These are phyloP conservation scores for Ambrosia artemisiifolia DNA, from an alignment of 129 eudicot genomes.

Conservation along the genomic window DNA sequence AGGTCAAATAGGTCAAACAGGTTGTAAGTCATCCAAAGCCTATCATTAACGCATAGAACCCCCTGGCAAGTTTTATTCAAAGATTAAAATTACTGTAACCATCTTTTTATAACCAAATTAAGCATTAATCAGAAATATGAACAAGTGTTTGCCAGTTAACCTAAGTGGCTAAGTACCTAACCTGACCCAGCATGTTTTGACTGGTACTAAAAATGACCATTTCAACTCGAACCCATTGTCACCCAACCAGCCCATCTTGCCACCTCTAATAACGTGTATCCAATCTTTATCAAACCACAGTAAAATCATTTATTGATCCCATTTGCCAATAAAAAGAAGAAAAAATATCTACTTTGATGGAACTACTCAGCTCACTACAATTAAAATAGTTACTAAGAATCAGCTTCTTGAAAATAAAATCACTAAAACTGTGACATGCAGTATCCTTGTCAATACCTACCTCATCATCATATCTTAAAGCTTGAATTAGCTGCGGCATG, in stretches of 20 bases:
- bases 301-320: too few species aligned
- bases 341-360: too few species aligned
- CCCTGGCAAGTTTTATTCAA: slow-evolving; percentile 2
- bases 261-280: too few species aligned
- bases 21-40: too few species aligned
- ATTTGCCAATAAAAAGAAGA: too few species aligned
- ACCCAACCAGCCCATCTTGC: too few species aligned
- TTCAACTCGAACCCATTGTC: not conserved
- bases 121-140: not conserved
- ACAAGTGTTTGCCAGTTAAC: not conserved
- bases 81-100: not conserved
- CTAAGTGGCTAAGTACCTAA: not conserved
- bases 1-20: too few species aligned
- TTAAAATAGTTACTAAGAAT: too few species aligned
- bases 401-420: slow-evolving; percentile 10
- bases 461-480: slow-evolving; percentile 85
- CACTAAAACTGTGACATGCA: slow-evolving; percentile 8
- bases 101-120: not conserved
- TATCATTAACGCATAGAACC: too few species aligned
- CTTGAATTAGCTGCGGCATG: slow-evolving; percentile 99
- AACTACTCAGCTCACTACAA: too few species aligned
- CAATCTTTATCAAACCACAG: too few species aligned
- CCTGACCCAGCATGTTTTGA: not conserved
- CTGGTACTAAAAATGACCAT: not conserved
- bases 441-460: slow-evolving; percentile 34